Evolutionary conservation across 768 basidiomycete species (phyloP).

Genomic region (Melanogaster broomeanus): DNA sequence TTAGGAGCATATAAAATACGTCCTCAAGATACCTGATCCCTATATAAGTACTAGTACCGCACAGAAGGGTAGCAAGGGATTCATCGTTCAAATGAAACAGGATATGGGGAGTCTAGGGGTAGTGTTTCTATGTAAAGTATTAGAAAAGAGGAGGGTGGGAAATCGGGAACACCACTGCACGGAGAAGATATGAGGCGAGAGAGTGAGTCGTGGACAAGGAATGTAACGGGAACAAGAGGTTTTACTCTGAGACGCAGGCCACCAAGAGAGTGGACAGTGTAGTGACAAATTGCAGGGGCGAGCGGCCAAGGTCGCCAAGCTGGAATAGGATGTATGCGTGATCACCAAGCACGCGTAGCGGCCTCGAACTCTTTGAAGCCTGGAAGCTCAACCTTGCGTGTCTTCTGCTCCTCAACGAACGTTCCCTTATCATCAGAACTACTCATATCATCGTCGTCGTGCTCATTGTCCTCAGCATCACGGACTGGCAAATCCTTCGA

Average conservation of each 20-base stretch:
- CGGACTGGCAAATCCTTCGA: slow-evolving; percentile 8
- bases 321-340: slow-evolving; percentile 1
- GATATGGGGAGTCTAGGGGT: slow-evolving; percentile 20
- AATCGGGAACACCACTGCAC: slow-evolving; percentile 7
- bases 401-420: slow-evolving; percentile 15
- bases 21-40: slow-evolving; percentile 37
- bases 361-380: slow-evolving; percentile 67
- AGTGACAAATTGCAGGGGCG: slow-evolving; percentile 7
- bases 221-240: background rate
- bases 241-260: too few species aligned
- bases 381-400: slow-evolving; percentile 51
- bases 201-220: slow-evolving; percentile 5
- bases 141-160: background rate
- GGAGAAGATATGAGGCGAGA: slow-evolving; percentile 2
- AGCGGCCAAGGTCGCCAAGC: background rate
- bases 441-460: slow-evolving; percentile 22
- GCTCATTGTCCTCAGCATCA: too few species aligned
- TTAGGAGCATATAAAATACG: slow-evolving; percentile 36
- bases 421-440: slow-evolving; percentile 22
- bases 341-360: slow-evolving; percentile 35
- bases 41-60: slow-evolving; percentile 31
- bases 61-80: slow-evolving; percentile 12
- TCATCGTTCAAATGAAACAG: slow-evolving; percentile 5
- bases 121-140: slow-evolving; percentile 21
- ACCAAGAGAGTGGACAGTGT: background rate